Conservation (phyloP, 805 yeast genomes). For the Teunomyces gatunensis region DNA sequence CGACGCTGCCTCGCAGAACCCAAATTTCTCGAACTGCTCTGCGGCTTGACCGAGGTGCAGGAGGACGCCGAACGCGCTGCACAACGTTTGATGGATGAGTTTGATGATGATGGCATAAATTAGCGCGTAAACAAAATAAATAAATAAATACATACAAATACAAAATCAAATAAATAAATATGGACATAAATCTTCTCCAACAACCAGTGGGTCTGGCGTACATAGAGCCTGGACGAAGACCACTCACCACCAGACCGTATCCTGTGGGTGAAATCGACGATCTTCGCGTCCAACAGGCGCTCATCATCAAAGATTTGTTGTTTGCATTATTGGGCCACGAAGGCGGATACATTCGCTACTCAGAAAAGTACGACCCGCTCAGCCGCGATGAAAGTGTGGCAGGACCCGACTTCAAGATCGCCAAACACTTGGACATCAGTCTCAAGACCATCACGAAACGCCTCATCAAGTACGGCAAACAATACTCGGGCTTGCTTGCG, state of each 20-base stretch:
- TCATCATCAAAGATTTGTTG: constrained; percentile 67
- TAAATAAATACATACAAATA: too few relatives aligned
- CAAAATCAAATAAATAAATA: background rate
- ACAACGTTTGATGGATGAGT: constrained; percentile 22
- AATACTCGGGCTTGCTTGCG: constrained; percentile 53
- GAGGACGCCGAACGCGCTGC: constrained; percentile 60
- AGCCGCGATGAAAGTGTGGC: constrained; percentile 38
- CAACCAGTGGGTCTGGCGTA: background rate
- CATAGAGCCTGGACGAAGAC: constrained; percentile 4
- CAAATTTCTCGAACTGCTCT: constrained; percentile 65
- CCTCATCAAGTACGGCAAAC: constrained; percentile 60
- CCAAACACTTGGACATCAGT: constrained; percentile 69
- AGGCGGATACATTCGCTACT: constrained; percentile 72
- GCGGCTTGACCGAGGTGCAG: constrained; percentile 78
- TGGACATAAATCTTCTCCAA: background rate
- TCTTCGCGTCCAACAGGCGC: constrained; percentile 64
- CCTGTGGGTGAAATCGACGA: constrained; percentile 49
- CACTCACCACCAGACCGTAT: constrained; percentile 33
- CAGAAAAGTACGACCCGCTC: constrained; percentile 55
- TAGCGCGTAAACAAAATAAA: background rate
- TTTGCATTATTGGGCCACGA: constrained; percentile 69
- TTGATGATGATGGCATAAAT: constrained; percentile 28
- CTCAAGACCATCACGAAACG: constrained; percentile 66
- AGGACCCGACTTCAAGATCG: constrained; percentile 77
- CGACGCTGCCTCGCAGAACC: constrained; percentile 63